phyloP scores from a whole-genome alignment of 441 rosid genomes.

The Aleurites moluccanus region DNA sequence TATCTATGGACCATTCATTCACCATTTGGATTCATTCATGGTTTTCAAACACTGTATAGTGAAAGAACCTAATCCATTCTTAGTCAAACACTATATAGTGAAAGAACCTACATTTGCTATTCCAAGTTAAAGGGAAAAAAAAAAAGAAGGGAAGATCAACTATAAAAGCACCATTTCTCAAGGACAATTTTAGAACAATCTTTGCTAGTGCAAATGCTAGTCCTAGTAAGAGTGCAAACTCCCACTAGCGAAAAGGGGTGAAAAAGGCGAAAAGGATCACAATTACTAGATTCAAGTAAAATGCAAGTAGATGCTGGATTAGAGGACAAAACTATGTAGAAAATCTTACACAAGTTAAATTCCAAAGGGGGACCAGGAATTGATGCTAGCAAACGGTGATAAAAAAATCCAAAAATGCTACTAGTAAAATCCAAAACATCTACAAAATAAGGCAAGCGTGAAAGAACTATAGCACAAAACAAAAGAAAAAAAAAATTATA shows the following conservation, averaged over 20 bases:
- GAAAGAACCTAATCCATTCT: constrained; percentile 14
- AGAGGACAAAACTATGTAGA: constrained; percentile 1
- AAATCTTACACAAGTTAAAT: constrained; percentile 11
- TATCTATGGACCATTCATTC: constrained; percentile 29
- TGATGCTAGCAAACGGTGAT: constrained; percentile 20
- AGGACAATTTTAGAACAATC: background rate
- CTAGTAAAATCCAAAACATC: constrained; percentile 18
- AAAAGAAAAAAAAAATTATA: background rate
- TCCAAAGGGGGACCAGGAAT: background rate
- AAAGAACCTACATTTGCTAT: constrained; percentile 10
- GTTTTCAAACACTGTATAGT: background rate
- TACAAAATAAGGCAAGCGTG: background rate
- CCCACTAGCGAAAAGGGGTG: background rate
- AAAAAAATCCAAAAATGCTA: constrained; percentile 17
- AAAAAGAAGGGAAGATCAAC: background rate
- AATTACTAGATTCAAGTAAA: constrained; percentile 11
- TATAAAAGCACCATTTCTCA: background rate
- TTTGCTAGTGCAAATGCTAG: background rate
- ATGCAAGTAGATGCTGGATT: constrained; percentile 8
- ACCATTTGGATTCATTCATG: constrained; percentile 21
- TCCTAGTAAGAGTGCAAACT: background rate
- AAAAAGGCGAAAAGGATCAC: background rate
- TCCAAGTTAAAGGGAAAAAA: background rate
- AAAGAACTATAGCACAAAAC: constrained; percentile 10
- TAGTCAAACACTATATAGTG: constrained; percentile 1